These are phyloP conservation scores for Zoysia japonica DNA, from an alignment of 176 grass and related monocot genomes.

Conservation along the genomic window DNA sequence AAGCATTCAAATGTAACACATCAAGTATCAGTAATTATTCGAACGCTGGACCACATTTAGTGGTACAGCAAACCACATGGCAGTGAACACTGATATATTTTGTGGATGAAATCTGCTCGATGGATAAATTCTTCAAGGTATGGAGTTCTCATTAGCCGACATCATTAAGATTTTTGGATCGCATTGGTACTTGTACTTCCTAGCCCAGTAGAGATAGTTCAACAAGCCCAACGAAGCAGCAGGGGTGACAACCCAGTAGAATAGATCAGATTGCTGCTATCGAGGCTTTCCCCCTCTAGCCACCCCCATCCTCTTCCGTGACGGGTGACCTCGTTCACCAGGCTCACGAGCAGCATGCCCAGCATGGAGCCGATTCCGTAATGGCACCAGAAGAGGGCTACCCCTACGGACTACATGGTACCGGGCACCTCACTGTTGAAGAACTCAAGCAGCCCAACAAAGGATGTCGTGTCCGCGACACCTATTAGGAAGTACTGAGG, in stretches of 20 bases:
- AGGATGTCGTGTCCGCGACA: conserved; percentile 50
- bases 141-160: too few species aligned
- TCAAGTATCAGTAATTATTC: too few species aligned
- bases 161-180: not conserved
- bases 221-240: conserved; percentile 41
- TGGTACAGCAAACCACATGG: too few species aligned
- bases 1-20: too few species aligned
- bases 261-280: conserved; percentile 61
- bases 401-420: conserved; percentile 57
- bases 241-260: conserved; percentile 59
- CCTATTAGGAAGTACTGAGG: conserved; percentile 54
- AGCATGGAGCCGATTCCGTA: conserved; percentile 37
- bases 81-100: too few species aligned
- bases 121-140: too few species aligned
- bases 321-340: conserved; percentile 34
- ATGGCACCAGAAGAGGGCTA: conserved; percentile 55
- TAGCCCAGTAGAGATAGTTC: conserved; percentile 63
- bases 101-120: too few species aligned
- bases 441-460: conserved; percentile 67
- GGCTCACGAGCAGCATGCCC: conserved; percentile 42
- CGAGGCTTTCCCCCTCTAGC: conserved; percentile 56
- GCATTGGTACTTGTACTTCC: conserved; percentile 47
- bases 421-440: conserved; percentile 53
- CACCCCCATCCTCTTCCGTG: conserved; percentile 29
- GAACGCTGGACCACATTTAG: too few species aligned